Evolutionary conservation across 1,284 basidiomycete species (phyloP).

Genomic region (Hemileia vastatrix): DNA sequence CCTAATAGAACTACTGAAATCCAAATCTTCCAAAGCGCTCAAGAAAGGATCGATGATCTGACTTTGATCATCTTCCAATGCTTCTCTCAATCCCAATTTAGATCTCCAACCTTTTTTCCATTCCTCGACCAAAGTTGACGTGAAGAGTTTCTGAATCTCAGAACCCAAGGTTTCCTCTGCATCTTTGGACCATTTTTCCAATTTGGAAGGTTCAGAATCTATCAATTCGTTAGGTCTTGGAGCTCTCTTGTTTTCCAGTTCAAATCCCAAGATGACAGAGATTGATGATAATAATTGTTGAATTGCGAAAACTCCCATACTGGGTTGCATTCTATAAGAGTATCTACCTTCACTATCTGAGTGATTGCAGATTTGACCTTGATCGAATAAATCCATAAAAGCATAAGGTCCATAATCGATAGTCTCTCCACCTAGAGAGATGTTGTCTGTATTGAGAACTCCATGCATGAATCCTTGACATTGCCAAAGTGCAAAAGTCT

Average conservation of each 20-base stretch:
- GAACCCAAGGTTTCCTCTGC: conserved; percentile 27
- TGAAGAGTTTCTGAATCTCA: conserved; percentile 29
- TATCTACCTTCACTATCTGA: conserved; percentile 78
- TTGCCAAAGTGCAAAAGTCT: conserved; percentile 90
- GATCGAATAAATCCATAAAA: conserved; percentile 49
- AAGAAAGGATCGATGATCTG: conserved; percentile 25
- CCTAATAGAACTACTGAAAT: conserved; percentile 33
- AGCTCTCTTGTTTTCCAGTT: conserved; percentile 43
- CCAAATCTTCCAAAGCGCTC: conserved; percentile 20
- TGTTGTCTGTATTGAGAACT: conserved; percentile 38
- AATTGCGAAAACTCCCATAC: conserved; percentile 47
- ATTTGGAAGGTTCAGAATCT: conserved; percentile 21
- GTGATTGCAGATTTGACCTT: conserved; percentile 84
- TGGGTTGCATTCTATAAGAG: conserved; percentile 54
- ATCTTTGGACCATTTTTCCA: conserved; percentile 29
- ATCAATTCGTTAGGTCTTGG: conserved; percentile 32
- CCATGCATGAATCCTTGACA: conserved; percentile 36
- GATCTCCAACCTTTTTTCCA: conserved; percentile 33
- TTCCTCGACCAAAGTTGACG: conserved; percentile 28
- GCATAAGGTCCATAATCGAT: conserved; percentile 68
- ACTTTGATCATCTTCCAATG: conserved; percentile 7
- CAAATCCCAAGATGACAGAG: conserved; percentile 29
- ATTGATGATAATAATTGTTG: conserved; percentile 26
- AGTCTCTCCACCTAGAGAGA: conserved; percentile 71
- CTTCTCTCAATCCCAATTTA: conserved; percentile 28